phyloP scores from a whole-genome alignment of 1,284 basidiomycete genomes.

The Irpex sp. region DNA sequence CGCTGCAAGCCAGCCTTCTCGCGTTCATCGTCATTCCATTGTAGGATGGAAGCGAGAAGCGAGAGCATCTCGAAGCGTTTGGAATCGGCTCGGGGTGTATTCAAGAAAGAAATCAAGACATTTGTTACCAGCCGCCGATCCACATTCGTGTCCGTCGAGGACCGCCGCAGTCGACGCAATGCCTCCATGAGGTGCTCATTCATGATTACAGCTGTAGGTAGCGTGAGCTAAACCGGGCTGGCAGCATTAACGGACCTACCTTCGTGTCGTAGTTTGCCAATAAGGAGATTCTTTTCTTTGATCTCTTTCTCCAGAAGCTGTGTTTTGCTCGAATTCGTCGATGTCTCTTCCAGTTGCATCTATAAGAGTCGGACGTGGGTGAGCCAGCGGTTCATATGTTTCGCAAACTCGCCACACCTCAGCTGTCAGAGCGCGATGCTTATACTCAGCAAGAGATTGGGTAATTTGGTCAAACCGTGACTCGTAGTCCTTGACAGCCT shows the following conservation, averaged over 20 bases:
- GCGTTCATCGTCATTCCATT: constrained; percentile 88
- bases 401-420: constrained; percentile 51
- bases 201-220: constrained; percentile 79
- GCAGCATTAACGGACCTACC: constrained; percentile 43
- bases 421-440: constrained; percentile 80
- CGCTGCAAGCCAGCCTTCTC: constrained; percentile 89
- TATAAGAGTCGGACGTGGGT: constrained; percentile 22
- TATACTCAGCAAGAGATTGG: constrained; percentile 79
- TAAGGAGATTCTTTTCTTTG: constrained; percentile 90
- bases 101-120: constrained; percentile 89
- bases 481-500: constrained; percentile 82
- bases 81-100: constrained; percentile 85
- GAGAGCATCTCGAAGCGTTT: constrained; percentile 98
- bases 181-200: constrained; percentile 99
- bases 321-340: constrained; percentile 62
- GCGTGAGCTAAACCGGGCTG: not conserved
- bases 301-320: constrained; percentile 83
- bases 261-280: constrained; percentile 93
- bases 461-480: constrained; percentile 68
- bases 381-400: not conserved
- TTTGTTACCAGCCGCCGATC: constrained; percentile 95
- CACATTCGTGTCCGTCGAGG: constrained; percentile 85
- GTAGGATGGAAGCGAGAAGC: constrained; percentile 84
- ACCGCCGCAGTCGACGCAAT: constrained; percentile 85
- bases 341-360: constrained; percentile 72